A percentile compares a stretch with the other conserved stretches of the same genome.
Evolutionary conservation across 2,329 filamentous ascomycete genomes (phyloP).

Genomic region (Fusarium verticillioides): DNA sequence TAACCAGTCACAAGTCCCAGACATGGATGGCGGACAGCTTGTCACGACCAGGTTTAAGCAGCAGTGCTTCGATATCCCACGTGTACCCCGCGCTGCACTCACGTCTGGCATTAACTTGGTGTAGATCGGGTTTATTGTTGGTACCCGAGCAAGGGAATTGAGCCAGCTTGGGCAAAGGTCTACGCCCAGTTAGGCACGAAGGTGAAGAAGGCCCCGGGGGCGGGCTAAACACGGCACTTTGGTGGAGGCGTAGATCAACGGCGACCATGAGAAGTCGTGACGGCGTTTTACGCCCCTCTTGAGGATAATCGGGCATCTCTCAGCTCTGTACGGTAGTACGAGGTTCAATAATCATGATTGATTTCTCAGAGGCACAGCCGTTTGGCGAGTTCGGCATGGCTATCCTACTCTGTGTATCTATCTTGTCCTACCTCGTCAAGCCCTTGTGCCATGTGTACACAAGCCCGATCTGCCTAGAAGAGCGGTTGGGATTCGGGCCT

Average conservation of each 20-base stretch:
- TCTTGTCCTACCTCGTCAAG: constrained; percentile 29
- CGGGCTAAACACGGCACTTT: constrained; percentile 33
- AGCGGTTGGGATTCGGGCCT: constrained; percentile 12
- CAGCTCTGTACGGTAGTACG: constrained; percentile 17
- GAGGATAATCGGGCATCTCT: constrained; percentile 27
- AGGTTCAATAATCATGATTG: constrained; percentile 1
- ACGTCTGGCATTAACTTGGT: constrained; percentile 11
- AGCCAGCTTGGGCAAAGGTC: constrained; percentile 32
- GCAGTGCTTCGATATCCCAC: constrained; percentile 30
- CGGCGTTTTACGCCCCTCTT: constrained; percentile 21
- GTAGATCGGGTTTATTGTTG: constrained; percentile 35
- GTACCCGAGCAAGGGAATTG: constrained; percentile 27
- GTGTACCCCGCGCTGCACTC: constrained; percentile 39
- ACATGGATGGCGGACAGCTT: constrained; percentile 21
- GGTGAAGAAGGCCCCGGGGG: not conserved
- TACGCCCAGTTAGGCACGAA: constrained; percentile 34
- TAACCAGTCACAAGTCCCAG: constrained; percentile 13
- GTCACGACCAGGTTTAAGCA: constrained; percentile 11
- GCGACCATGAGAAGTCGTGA: constrained; percentile 18
- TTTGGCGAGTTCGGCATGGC: constrained; percentile 19
- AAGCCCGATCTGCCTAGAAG: constrained; percentile 12
- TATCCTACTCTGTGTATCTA: constrained; percentile 17
- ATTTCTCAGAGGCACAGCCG: not conserved
- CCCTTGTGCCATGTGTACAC: constrained; percentile 24
- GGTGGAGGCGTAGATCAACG: constrained; percentile 39